Base-by-base conservation (phyloP, 2,329 filamentous ascomycete species). In the Mollisia scopiformis region DNA sequence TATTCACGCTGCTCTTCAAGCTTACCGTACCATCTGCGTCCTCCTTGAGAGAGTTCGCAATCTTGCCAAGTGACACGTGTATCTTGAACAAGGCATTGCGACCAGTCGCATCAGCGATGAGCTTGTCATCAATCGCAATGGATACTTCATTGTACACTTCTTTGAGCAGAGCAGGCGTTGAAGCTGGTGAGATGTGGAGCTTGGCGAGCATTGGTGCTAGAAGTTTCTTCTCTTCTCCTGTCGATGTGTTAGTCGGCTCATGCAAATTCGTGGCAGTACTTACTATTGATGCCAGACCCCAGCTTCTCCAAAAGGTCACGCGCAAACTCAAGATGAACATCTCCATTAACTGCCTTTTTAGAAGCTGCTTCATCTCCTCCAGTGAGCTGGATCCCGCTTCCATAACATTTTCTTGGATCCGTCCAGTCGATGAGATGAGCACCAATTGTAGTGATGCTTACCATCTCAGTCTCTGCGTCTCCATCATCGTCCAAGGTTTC, bases 351-450 rank as follows among this genome's bases (percentile, higher is more conserved):
- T 55, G 79, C 80, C 78, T 84, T 88, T 75, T 85, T 88, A 7
- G 10, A 6, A 56, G 84, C 82, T 1, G 79, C 80, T 52, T 90
- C 85, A 55, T 76, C 77, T 25, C 72, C 77, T 61, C 79, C 77
- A 1, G 82, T 70, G 1, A 77, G 69, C 28, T 78, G 67, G 28
- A 73, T 73, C 49, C 78, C 68, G 66, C 78, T 82, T 59, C 74
- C 83, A 76, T 77, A 90, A 77, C 79, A 91, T 75, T 96, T 93
- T 53, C 94, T 83, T 37, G 93, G 93, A 74, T 98, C 94, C 0
- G 94, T 98, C 95, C 94, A 98, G 74, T 98, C 94, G 0, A 93
- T 86, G 7, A 98, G 79, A 71, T 93, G 94, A 2, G 91, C 87
- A 1, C 91, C 92, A 60, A 96, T 91, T 2, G 88, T 85, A 46